Base-by-base conservation (phyloP, 768 basidiomycete species). In the Boletus speciosus region DNA sequence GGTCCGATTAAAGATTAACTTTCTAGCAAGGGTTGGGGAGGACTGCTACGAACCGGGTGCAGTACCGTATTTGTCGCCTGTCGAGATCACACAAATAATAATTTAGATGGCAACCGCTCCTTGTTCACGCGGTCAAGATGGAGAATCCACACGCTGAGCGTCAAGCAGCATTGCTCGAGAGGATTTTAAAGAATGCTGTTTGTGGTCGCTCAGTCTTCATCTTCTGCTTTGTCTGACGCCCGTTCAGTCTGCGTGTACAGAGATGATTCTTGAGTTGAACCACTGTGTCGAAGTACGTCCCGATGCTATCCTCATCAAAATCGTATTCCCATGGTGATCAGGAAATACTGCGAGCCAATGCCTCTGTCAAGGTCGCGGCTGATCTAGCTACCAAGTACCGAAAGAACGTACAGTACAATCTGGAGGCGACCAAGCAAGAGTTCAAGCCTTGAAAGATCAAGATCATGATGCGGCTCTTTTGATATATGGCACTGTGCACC, bases 71-170 rank as follows among this genome's bases (percentile, higher is more conserved):
- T 35, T 11, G 37, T 34, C 8, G 12, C 41, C 31, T 19, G 32
- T n/a, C 15, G 19, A 15, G 45, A 32, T 23, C 29, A 43, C 11
- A 36, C 14, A 10, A 31, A 31, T 25, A 23, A 23, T 23, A 31
- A 10, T 31, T 2, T 10, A 31, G 31, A 56, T 11, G 40, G 37
- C 45, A 15, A 31, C 27, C 5, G 21, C 19, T 44, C 27, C 14
- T 51, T 12, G 35, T 31, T 43, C 52, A 56, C 52, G 16, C 47
- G 29, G 25, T 48, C 53, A 47, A 49, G 51, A 96, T 97, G 94
- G 93, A 97, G 73, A 96, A 96, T 69, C 94, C 94, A 21, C 93
- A 98, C 62, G 90, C 91, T 47, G 93, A 95, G 71, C 80, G 90
- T 40, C 94, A 98, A 67, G 92, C 90, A 32, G 85, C 94, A 43